Evolutionary conservation across 768 basidiomycete species (phyloP).

Genomic region (Russula vinacea): DNA sequence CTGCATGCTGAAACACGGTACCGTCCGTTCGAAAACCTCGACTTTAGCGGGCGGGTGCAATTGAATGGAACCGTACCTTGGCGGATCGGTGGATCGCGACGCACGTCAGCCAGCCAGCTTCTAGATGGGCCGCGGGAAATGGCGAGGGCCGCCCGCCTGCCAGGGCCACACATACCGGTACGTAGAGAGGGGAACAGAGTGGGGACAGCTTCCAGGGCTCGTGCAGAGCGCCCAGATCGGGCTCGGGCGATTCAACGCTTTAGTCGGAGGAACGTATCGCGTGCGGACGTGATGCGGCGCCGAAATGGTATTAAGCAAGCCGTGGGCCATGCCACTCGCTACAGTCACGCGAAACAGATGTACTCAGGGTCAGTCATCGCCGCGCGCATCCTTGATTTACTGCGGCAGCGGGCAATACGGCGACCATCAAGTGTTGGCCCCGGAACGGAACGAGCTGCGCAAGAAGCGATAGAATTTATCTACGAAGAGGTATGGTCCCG

Average conservation of each 20-base stretch:
- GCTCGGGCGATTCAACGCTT: conserved; percentile 43
- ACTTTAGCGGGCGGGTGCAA: neutral
- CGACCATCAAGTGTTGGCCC: too few relatives aligned
- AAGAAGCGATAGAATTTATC: too few relatives aligned
- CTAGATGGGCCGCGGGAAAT: conserved; percentile 38
- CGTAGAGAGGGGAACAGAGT: too few relatives aligned
- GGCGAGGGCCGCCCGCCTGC: conserved; percentile 39
- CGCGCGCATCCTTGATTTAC: too few relatives aligned
- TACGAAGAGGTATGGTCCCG: too few relatives aligned
- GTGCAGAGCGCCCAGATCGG: conserved; percentile 45
- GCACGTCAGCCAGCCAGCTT: conserved; percentile 57
- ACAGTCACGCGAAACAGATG: conserved; percentile 4
- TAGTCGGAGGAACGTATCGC: conserved; percentile 44
- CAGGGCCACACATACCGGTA: conserved; percentile 61
- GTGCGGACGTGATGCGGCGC: conserved; percentile 38
- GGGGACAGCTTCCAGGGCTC: conserved; percentile 34
- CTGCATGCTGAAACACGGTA: neutral
- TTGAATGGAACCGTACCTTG: conserved; percentile 22
- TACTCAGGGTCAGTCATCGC: too few relatives aligned
- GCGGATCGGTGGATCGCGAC: conserved; percentile 44
- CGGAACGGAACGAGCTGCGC: too few relatives aligned
- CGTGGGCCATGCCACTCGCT: neutral
- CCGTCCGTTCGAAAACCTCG: too few relatives aligned
- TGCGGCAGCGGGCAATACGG: too few relatives aligned
- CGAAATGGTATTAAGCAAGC: neutral